Conservation (phyloP, 2,329 filamentous ascomycete species). For the Venturia asperata region DNA sequence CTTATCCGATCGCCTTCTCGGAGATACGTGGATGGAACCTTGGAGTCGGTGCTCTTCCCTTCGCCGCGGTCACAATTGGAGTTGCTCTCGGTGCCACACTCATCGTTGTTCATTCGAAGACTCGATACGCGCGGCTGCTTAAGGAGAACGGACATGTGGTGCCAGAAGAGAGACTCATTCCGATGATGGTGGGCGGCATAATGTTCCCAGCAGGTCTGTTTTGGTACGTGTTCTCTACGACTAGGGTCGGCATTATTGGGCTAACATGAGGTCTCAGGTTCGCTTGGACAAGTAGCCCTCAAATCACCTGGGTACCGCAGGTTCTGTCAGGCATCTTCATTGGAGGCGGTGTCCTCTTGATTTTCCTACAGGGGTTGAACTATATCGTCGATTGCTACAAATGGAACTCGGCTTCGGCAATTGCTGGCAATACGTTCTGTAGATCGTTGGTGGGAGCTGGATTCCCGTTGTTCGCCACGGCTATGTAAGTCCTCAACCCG, state of each 20-base stretch:
- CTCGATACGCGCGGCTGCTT: slow-evolving; percentile 30
- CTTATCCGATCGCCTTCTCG: slow-evolving; percentile 43
- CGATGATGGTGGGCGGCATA: slow-evolving; percentile 48
- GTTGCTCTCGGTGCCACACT: slow-evolving; percentile 30
- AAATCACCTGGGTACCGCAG: slow-evolving; percentile 37
- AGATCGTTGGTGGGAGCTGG: slow-evolving; percentile 17
- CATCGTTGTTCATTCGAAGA: slow-evolving; percentile 31
- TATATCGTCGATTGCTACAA: slow-evolving; percentile 34
- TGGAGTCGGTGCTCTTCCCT: slow-evolving; percentile 38
- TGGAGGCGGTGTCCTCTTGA: slow-evolving; percentile 39
- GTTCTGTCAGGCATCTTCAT: slow-evolving; percentile 37
- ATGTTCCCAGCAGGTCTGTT: slow-evolving; percentile 44
- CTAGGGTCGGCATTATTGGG: not conserved
- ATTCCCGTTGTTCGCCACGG: slow-evolving; percentile 19
- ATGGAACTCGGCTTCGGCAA: slow-evolving; percentile 14
- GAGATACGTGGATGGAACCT: slow-evolving; percentile 35
- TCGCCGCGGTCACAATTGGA: slow-evolving; percentile 38
- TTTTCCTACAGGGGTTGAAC: slow-evolving; percentile 39
- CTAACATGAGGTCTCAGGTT: slow-evolving; percentile 25
- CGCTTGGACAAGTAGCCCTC: slow-evolving; percentile 43
- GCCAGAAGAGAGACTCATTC: slow-evolving; percentile 43
- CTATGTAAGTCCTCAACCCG: slow-evolving; percentile 16
- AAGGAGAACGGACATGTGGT: slow-evolving; percentile 28
- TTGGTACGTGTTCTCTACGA: slow-evolving; percentile 31
- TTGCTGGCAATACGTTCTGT: slow-evolving; percentile 19